Evolutionary conservation across 2,329 filamentous ascomycete genomes (phyloP), one percentile per base, ranked within the genome.

Genomic region (Lasiodiplodia theobromae): DNA sequence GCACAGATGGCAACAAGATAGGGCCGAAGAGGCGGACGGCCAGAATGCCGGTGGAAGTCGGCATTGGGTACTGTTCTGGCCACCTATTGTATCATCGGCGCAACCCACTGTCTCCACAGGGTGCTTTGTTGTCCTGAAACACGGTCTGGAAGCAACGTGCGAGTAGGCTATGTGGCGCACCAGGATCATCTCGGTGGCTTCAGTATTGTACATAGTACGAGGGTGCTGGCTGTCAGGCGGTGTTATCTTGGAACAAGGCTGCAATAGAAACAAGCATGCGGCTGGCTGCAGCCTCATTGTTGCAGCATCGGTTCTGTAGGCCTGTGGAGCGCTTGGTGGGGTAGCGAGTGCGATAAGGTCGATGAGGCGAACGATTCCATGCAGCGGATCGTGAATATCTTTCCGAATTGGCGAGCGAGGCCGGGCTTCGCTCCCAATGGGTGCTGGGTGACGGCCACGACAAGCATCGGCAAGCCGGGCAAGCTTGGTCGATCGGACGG

Each of bases 311-410:
- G 38, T 4, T 6, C 4, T 16, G 14, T 40, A 40, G 4, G 12
- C 38, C 11, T 16, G 38, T 25, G 34, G 56, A 58, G 56, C 56
- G 37, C n/a, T 12, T 3, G 25, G 57, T 21, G 57, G 57, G 58
- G 58, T 28, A 7, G 16, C 3, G 58, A 2, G 40, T 34, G 8
- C 23, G 23, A 49, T 23, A 31, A 44, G 10, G 16, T 34, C 40
- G 40, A 25, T 49, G 58, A 63, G 58, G 58, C 58, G 58, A 51
- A 40, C 16, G 16, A 5, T 21, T 12, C 58, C 58, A 31, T 51
- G 58, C 25, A 28, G 58, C 40, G 58, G 40, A 63, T 49, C 58
- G 40, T 49, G 40, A 3, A n/a, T 12, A 49, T 49, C 40, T 18
- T 51, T 34, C 18, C 58, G 25, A 2, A 62, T 18, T 23, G 21